phyloP scores from a whole-genome alignment of 129 eudicot species.

The Chrysanthemum lavandulifolium region DNA sequence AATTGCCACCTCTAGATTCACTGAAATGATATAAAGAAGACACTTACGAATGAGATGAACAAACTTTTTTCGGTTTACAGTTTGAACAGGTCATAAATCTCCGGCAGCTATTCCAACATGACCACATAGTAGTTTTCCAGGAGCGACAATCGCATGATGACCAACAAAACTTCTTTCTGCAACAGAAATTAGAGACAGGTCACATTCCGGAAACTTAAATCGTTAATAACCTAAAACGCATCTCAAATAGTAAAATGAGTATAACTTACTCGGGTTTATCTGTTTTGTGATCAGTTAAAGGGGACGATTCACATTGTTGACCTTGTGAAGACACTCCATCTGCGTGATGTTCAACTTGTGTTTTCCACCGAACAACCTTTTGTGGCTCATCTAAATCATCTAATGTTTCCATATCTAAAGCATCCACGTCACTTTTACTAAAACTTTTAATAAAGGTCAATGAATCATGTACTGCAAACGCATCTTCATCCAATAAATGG shows the following conservation, averaged over 20 bases:
- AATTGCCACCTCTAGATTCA: neutral
- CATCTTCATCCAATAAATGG: slow-evolving; percentile 26
- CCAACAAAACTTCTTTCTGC: slow-evolving; percentile 30
- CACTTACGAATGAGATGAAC: slow-evolving; percentile 34
- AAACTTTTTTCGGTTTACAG: slow-evolving; percentile 19
- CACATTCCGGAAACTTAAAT: neutral
- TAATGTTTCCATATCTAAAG: slow-evolving; percentile 16
- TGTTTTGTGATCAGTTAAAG: slow-evolving; percentile 7
- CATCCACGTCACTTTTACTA: slow-evolving; percentile 24
- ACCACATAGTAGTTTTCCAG: slow-evolving; percentile 29
- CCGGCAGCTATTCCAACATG: slow-evolving; percentile 32
- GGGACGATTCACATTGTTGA: slow-evolving; percentile 29
- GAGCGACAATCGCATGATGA: slow-evolving; percentile 27
- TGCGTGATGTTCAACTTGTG: slow-evolving; percentile 32
- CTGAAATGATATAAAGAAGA: neutral
- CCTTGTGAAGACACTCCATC: slow-evolving; percentile 28
- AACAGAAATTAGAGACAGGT: slow-evolving; percentile 13
- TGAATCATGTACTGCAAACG: slow-evolving; percentile 28
- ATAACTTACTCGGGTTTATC: slow-evolving; percentile 29
- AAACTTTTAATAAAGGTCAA: slow-evolving; percentile 23
- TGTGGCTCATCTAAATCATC: slow-evolving; percentile 36
- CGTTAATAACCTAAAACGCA: neutral
- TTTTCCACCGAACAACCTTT: slow-evolving; percentile 30
- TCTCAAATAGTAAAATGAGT: neutral
- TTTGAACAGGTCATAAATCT: slow-evolving; percentile 22